Conservation (phyloP, 257 asterid species). For the Salvia hispanica region DNA sequence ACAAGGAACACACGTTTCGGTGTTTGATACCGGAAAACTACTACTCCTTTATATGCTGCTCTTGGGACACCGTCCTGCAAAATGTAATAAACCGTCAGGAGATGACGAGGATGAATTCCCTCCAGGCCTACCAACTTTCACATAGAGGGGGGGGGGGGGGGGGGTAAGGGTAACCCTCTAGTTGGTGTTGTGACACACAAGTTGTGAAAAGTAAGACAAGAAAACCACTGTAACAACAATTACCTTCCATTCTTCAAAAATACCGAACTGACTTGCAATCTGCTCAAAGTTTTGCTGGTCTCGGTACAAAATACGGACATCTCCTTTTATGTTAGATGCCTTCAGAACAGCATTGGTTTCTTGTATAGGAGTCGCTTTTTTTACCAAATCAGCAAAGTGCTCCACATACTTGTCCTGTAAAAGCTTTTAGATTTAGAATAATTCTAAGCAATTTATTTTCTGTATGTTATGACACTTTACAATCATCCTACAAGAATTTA, state of each 20-base stretch:
- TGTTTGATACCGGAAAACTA: constrained; percentile 73
- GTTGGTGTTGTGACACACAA: constrained; percentile 15
- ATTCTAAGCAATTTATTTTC: constrained; percentile 6
- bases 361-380: constrained; percentile 65
- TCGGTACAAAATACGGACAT: constrained; percentile 71
- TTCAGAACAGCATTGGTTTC: constrained; percentile 66
- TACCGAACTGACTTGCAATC: constrained; percentile 85
- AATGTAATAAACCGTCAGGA: constrained; percentile 24
- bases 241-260: constrained; percentile 99
- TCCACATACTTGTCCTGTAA: constrained; percentile 73
- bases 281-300: constrained; percentile 71
- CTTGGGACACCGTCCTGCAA: constrained; percentile 92
- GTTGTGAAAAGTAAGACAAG: constrained; percentile 4
- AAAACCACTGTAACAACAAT: constrained; percentile 18
- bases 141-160: background rate
- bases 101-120: constrained; percentile 1
- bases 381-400: constrained; percentile 69
- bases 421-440: constrained; percentile 24
- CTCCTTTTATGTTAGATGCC: constrained; percentile 70
- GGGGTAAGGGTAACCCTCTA: no score
- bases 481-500: constrained; percentile 37
- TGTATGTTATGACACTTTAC: constrained; percentile 3
- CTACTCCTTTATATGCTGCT: constrained; percentile 87
- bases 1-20: constrained; percentile 82
- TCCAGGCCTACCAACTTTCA: constrained; percentile 21